Conservation (phyloP, 1,284 basidiomycete species). For the Hypsizygus ulmarius region DNA sequence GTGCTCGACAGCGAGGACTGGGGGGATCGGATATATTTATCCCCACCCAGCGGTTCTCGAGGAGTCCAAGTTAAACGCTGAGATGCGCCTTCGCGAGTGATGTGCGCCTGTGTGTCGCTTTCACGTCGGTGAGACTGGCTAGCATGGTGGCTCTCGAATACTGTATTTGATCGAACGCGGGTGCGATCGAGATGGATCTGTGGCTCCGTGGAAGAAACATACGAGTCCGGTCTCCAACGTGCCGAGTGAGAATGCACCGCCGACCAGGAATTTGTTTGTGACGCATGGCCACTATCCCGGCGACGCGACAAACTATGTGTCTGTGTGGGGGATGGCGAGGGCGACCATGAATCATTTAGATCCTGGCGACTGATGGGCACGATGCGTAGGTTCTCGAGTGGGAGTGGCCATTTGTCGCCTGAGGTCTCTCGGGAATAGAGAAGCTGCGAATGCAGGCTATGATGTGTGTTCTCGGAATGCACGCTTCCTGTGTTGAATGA, state of each 20-base stretch:
- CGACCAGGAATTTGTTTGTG: conserved; percentile 33
- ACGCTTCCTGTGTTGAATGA: conserved; percentile 29
- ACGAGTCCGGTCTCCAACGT: conserved; percentile 35
- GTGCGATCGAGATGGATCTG: conserved; percentile 38
- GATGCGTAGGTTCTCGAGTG: conserved; percentile 24
- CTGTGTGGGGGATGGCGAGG: conserved; percentile 24
- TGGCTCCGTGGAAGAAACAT: conserved; percentile 25
- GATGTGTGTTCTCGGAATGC: conserved; percentile 24
- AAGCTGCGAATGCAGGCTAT: conserved; percentile 24
- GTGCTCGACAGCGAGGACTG: conserved; percentile 29
- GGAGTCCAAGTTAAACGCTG: conserved; percentile 33
- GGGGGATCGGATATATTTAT: conserved; percentile 30
- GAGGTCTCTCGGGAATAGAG: conserved; percentile 26
- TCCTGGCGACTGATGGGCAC: conserved; percentile 28
- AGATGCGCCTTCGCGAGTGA: conserved; percentile 26
- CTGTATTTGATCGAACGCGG: conserved; percentile 33
- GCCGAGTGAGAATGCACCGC: conserved; percentile 31
- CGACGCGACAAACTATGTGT: conserved; percentile 27
- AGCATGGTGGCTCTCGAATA: conserved; percentile 30
- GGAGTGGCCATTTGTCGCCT: conserved; percentile 30
- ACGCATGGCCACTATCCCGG: conserved; percentile 24
- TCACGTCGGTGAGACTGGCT: conserved; percentile 25
- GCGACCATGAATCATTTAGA: conserved; percentile 22
- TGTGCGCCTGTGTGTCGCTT: conserved; percentile 17
- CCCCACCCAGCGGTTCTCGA: conserved; percentile 27